Evolutionary conservation across 495 filamentous ascomycete genomes (phyloP), one percentile per base, ranked within the genome.

Genomic region (Daldinia concentrica): DNA sequence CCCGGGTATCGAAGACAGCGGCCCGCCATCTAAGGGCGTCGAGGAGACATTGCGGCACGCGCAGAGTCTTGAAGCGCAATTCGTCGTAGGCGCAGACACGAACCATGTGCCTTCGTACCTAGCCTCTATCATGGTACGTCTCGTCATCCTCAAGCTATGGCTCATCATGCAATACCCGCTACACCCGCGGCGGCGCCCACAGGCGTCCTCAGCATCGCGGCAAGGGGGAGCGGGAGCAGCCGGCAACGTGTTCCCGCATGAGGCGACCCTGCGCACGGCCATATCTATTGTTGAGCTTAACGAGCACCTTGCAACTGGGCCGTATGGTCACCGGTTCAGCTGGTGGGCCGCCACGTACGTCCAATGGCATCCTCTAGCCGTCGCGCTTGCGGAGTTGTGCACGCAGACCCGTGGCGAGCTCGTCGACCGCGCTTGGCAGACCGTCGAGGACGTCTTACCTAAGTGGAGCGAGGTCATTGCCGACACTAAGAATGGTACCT

Each of bases 321-420:
- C 73, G 22, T 77, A 64, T 51, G 58, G 66, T 2, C 68, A 72
- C 5, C 71, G 72, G 17, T 75, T 72, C 54, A 43, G 63, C 34
- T 79, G 77, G 78, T 80, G 78, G 78, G 67, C 59, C 70, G 81
- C 85, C 61, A 90, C 87, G 1, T 91, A 92, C 74, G 86, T 90
- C 51, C 91, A 93, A 73, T 91, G 89, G 88, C 90, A 93, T 73
- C 89, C 91, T 3, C 82, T 93, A 6, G 89, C 88, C 15, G 89
- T 91, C 61, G 82, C 86, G 15, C 78, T 95, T 15, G 86, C 90
- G 0, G 93, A 95, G 73, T 82, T 96, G 6, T 91, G 90, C 76
- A 82, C 88, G 24, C 68, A 64, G 75, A 69, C 73, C 6, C 36
- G 69, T 6, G 75, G 89, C 15, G 90, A 93, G 27, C 85, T 91